Evolutionary conservation across 2,329 filamentous ascomycete genomes (phyloP).

Genomic region (Sarocladiaceae sp.): DNA sequence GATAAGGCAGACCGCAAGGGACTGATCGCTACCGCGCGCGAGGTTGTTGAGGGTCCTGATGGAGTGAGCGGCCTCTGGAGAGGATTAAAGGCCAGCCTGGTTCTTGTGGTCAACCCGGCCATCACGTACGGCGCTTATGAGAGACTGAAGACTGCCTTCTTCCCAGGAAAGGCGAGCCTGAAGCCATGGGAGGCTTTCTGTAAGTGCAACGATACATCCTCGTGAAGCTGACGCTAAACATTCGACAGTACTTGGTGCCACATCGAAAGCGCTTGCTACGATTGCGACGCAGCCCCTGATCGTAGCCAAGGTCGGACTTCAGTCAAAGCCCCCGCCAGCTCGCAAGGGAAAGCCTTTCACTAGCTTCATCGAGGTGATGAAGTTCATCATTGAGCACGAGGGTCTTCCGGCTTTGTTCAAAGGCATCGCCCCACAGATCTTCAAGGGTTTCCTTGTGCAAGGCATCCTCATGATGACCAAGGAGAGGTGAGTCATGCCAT

Average conservation of each 20-base stretch:
- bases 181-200: slow-evolving; percentile 84
- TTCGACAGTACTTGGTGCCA: slow-evolving; percentile 70
- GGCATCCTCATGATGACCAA: slow-evolving; percentile 99
- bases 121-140: slow-evolving; percentile 98
- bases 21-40: slow-evolving; percentile 76
- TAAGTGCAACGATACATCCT: slow-evolving; percentile 42
- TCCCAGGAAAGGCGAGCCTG: slow-evolving; percentile 68
- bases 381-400: slow-evolving; percentile 85
- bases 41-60: slow-evolving; percentile 87
- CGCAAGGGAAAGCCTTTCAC: slow-evolving; percentile 89
- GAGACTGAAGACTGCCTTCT: slow-evolving; percentile 70
- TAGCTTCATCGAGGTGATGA: slow-evolving; percentile 90
- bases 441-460: slow-evolving; percentile 90
- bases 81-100: slow-evolving; percentile 89
- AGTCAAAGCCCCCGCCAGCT: slow-evolving; percentile 81
- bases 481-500: slow-evolving; percentile 59
- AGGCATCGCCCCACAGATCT: slow-evolving; percentile 87
- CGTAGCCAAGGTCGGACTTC: slow-evolving; percentile 93
- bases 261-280: slow-evolving; percentile 89
- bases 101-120: slow-evolving; percentile 90
- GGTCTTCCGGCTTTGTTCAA: slow-evolving; percentile 85
- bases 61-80: slow-evolving; percentile 87
- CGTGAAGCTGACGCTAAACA: neutral
- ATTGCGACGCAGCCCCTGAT: slow-evolving; percentile 92
- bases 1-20: slow-evolving; percentile 78